Percentiles rank a stretch among this genome's conserved stretches.
Evolutionary conservation across 2,329 filamentous ascomycete genomes (phyloP).

Genomic region (Exophiala oligosperma): DNA sequence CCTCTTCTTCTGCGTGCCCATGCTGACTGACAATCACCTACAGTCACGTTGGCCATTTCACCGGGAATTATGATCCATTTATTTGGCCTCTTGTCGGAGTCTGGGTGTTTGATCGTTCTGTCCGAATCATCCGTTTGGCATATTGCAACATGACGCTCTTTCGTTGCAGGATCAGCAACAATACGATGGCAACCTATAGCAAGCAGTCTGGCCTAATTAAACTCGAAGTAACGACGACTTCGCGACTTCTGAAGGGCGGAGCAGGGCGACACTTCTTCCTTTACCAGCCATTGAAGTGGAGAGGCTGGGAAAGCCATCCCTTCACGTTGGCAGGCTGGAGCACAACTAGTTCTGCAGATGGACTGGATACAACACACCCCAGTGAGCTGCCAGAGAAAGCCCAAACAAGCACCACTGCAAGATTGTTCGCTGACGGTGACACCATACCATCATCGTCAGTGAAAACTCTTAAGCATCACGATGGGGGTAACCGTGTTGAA

Average conservation of each 20-base stretch:
- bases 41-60: conserved; percentile 50
- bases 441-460: no score
- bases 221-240: no score
- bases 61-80: conserved; percentile 50
- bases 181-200: no score
- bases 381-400: no score
- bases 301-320: conserved; percentile 53
- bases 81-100: conserved; percentile 50
- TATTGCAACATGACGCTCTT: conserved; percentile 40
- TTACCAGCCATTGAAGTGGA: conserved; percentile 46
- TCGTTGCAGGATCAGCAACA: conserved; percentile 35
- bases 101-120: conserved; percentile 51
- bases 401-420: no score
- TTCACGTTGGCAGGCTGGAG: conserved; percentile 44
- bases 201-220: background rate
- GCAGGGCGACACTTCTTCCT: conserved; percentile 54
- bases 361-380: conserved; percentile 24
- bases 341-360: conserved; percentile 12
- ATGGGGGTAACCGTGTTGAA: no score
- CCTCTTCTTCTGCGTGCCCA: no score
- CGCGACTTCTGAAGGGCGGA: conserved; percentile 32
- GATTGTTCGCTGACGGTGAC: no score
- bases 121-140: conserved; percentile 44
- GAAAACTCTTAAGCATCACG: no score
- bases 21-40: conserved; percentile 3